A percentile compares a stretch with the other conserved stretches of the same genome.
These are phyloP conservation scores for Teratosphaeria pseudoeucalypti DNA, from an alignment of 2,329 filamentous ascomycete species.

Conservation along the genomic window DNA sequence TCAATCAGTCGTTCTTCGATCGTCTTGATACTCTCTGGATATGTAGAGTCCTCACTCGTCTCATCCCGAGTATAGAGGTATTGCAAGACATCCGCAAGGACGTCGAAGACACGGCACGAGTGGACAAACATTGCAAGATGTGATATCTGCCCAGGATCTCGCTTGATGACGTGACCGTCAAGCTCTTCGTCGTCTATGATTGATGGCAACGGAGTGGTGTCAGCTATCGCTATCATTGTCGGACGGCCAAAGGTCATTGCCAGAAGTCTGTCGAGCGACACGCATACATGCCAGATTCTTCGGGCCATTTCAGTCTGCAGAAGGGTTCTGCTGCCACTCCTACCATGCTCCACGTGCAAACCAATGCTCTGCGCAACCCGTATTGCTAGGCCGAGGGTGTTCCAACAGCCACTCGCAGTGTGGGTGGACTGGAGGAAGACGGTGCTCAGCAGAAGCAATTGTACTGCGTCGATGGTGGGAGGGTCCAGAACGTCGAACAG, in stretches of 20 bases:
- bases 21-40: neutral
- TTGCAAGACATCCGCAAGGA: slow-evolving; percentile 16
- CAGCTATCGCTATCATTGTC: slow-evolving; percentile 17
- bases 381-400: slow-evolving; percentile 32
- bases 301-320: slow-evolving; percentile 60
- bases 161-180: slow-evolving; percentile 35
- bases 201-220: slow-evolving; percentile 16
- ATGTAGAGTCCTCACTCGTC: neutral
- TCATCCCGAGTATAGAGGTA: slow-evolving; percentile 14
- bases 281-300: slow-evolving; percentile 44
- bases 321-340: slow-evolving; percentile 42
- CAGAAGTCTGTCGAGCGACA: slow-evolving; percentile 49
- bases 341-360: slow-evolving; percentile 50
- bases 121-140: slow-evolving; percentile 21
- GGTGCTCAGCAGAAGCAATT: slow-evolving; percentile 16
- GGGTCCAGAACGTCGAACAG: slow-evolving; percentile 17
- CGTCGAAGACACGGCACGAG: slow-evolving; percentile 16
- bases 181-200: slow-evolving; percentile 44
- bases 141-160: slow-evolving; percentile 22
- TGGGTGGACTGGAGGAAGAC: slow-evolving; percentile 18
- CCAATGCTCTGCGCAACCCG: slow-evolving; percentile 60
- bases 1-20: neutral
- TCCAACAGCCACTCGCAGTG: slow-evolving; percentile 18
- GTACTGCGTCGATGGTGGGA: slow-evolving; percentile 14
- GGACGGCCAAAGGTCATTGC: slow-evolving; percentile 26